phyloP scores from a whole-genome alignment of 2,329 filamentous ascomycete genomes.

The Trichoderma sp. region DNA sequence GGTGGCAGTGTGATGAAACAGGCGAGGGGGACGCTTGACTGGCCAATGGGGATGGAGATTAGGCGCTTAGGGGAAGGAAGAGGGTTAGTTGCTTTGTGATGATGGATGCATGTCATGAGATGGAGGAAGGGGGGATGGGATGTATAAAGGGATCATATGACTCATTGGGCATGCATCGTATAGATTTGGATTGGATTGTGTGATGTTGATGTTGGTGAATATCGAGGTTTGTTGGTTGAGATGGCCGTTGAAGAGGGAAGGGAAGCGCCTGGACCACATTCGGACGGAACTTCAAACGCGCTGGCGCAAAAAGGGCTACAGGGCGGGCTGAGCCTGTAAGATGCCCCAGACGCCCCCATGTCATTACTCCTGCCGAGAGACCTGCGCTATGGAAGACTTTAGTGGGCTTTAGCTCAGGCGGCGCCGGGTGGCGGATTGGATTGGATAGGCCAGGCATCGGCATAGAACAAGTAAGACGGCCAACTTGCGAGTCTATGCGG shows the following conservation, averaged over 20 bases:
- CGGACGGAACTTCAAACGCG: neutral
- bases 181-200: neutral
- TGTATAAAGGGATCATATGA: neutral
- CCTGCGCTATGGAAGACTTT: constrained; percentile 5
- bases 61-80: constrained; percentile 11
- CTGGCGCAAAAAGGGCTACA: neutral
- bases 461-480: neutral
- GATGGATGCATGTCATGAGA: neutral
- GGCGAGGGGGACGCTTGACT: constrained; percentile 16
- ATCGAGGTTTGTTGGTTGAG: neutral
- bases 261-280: neutral
- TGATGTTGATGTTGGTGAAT: neutral
- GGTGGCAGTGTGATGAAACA: constrained; percentile 11
- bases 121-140: neutral
- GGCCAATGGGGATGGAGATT: constrained; percentile 15
- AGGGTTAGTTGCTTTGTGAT: neutral
- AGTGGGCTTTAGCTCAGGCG: neutral
- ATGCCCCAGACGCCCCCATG: neutral
- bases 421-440: neutral
- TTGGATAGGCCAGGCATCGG: neutral
- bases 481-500: neutral
- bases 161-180: neutral
- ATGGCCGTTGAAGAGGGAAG: neutral
- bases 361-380: neutral
- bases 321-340: neutral